Evolutionary conservation across 768 basidiomycete species (phyloP), one percentile per base, ranked within the genome.

Genomic region (Pulveroboletus ravenelii): DNA sequence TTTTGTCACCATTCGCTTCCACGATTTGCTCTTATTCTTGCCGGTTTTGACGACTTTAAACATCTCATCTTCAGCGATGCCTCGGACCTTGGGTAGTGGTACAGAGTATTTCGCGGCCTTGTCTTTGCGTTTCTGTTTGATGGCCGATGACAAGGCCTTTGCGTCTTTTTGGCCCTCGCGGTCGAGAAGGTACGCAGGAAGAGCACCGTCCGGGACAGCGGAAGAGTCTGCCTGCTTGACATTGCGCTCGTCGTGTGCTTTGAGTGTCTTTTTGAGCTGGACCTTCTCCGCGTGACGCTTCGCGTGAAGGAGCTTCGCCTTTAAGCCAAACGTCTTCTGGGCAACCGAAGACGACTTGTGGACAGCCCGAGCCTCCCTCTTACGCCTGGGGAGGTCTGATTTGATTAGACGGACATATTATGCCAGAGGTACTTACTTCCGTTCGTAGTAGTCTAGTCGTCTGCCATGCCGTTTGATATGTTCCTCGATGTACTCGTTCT

Each of bases 401-500:
- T 36, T 17, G 54, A 23, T 44, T 38, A 15, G 17, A 23, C 13
- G 32, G 6, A 18, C 6, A 47, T 12, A 17, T 13, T 35, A n/a
- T n/a, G 44, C 15, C 29, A 32, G 31, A 41, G 47, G 32, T 36
- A 74, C 89, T 59, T 67, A 95, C 92, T 87, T 95, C 63, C 84
- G 81, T 76, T 99, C 96, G 70, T 88, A 93, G 70, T 95, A 83
- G 76, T 99, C 94, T 76, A 97, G 75, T 65, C 93, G 83, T 59
- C 93, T 82, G 66, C 95, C 95, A 81, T 97, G 90, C 47, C 93
- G 86, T 74, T 92, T 93, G 70, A 97, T 94, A 65, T 91, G 89
- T 76, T 99, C 95, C 70, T 98, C 95, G 71, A 99, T 98, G 70
- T 98, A 97, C 69, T 97, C 94, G 78, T 98, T 98, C 91, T 99